These are phyloP conservation scores for Trichoderma citrinoviride DNA, from an alignment of 2,329 filamentous ascomycete genomes.

Conservation along the genomic window DNA sequence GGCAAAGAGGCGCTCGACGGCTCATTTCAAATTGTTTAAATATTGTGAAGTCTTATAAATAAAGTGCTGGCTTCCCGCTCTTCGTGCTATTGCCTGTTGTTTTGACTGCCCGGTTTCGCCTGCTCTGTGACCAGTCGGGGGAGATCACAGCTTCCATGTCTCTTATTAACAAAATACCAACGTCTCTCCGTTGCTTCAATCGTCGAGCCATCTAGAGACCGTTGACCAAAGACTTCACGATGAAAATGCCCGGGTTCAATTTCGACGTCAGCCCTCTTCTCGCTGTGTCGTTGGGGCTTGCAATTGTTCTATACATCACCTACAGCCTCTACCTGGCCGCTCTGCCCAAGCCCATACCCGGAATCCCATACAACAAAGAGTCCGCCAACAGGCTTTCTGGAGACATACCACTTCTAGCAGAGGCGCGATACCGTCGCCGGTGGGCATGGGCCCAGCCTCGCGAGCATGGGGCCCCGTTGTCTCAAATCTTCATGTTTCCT, in stretches of 20 bases:
- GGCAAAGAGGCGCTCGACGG: background rate
- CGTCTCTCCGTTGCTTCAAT: background rate
- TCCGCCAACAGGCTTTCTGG: constrained; percentile 27
- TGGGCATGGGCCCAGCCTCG: constrained; percentile 32
- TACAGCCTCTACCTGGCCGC: constrained; percentile 19
- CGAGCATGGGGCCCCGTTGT: constrained; percentile 30
- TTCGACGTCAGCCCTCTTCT: background rate
- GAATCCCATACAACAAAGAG: constrained; percentile 31
- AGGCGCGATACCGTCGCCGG: constrained; percentile 26
- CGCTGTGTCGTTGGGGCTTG: background rate
- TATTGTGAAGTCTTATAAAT: no score
- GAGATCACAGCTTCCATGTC: no score
- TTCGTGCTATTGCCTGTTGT: no score
- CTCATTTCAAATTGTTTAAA: no score
- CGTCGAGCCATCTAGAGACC: background rate
- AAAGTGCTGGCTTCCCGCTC: no score
- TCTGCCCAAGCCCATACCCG: constrained; percentile 28
- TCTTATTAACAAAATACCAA: no score
- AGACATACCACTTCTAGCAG: constrained; percentile 26
- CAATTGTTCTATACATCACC: background rate
- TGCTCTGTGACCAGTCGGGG: no score
- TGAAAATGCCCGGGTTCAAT: background rate
- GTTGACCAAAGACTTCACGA: background rate
- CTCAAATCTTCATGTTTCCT: constrained; percentile 37
- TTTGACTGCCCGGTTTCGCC: no score